Evolutionary conservation across 352 stramenopile species (phyloP), one percentile per base, ranked within the genome.

Genomic region (Globisporangium lucens): DNA sequence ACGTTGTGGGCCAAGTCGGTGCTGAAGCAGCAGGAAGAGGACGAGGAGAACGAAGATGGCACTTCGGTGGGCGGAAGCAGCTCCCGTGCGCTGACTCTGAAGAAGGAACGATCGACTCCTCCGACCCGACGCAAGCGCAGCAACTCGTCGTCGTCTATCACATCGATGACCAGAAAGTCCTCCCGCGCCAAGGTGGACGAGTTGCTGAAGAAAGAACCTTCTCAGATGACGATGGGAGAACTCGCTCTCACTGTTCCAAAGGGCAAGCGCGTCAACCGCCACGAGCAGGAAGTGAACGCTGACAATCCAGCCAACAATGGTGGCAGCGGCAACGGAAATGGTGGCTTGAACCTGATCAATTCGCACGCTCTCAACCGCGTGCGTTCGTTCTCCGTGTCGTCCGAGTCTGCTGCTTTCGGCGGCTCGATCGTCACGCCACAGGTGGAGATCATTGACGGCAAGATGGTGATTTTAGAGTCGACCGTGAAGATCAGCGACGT

Each of bases 171-270:
- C 2, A 58, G 51, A 12, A 69, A 56, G 22, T 67, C 56, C 7
- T 57, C 61, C 20, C 77, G 78, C 33, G 80, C 69, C 43, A 89
- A 87, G 67, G 78, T 82, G 35, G 75, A 86, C 15, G 78, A 91
- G 57, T 59, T 88, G 22, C 17, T 81, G 35, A 84, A 88, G 75
- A 91, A 93, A 52, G 80, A 90, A 66, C 82, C 81, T 2, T 90
- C 84, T 8, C 78, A 93, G 67, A 94, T 94, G 86, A 94, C 85
- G 0, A 93, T 95, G 86, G 85, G 87, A 20, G 83, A 95, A 61
- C 63, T 95, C 17, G 87, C 87, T 7, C 67, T 93, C 13, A 89
- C 83, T 35, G 84, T 95, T 17, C 85, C 87, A 0, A 89, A 85
- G 64, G 84, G 87, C 2, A 70, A 72, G 35, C 78, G 77, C 6